Evolutionary conservation across 805 yeast genomes (phyloP), one percentile per base, ranked within the genome.

Genomic region (Torulaspora maleeae): DNA sequence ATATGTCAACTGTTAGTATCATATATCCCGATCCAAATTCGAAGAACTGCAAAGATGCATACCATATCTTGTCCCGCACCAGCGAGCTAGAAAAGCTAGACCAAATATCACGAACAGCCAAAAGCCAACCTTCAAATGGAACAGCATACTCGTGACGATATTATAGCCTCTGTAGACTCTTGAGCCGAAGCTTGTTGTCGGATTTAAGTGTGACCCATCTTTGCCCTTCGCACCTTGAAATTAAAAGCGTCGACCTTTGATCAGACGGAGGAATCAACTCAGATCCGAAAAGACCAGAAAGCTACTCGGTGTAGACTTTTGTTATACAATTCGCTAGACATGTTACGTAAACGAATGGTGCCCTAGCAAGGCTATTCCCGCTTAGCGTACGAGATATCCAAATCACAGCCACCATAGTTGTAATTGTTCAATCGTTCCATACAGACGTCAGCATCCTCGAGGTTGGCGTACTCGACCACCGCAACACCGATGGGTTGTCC

Each of bases 401-500:
- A 70, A 50, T 77, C 79, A 57, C 95, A 80, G 34, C 83, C 86
- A 56, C 97, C 98, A 60, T 90, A 91, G 48, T 75, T 79, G 69
- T 90, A 91, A 42, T 80, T 80, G 60, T 86, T 75, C 58, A 93
- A 75, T 67, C 83, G 85, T 36, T 72, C 71, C 54, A 91, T 80
- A 41, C 96, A 91, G 38, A 73, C 69, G 39, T 80, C 84, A 1
- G 97, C 95, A 50, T 78, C 73, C 27, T 77, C 86, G 25, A 72
- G 74, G 44, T 74, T 71, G 48, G 76, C 82, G 61, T 86, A 86
- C 62, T 82, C 78, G 36, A 91, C 89, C 41, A 88, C 89, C n/a
- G 95, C 97, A 52, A 74, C 70, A 25, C 97, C 98, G 1, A 83
- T 73, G 13, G 95, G 80, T 59, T 81, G 76, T 30, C 91, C 91